Base-by-base conservation (phyloP, 495 filamentous ascomycete genomes). In the Cryomyces minteri region DNA sequence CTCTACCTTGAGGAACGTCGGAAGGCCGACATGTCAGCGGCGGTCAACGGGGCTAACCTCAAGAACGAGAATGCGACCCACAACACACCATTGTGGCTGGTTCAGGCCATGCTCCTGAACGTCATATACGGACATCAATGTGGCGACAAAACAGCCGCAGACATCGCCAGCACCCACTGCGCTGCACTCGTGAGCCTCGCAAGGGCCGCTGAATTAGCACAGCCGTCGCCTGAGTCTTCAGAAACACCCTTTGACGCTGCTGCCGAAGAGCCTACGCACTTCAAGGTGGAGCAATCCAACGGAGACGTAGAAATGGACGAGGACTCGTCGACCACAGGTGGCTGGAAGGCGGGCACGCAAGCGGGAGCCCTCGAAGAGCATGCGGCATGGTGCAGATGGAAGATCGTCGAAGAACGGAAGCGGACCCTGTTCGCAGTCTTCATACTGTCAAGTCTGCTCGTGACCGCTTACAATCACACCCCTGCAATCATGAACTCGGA, bases 51-150 rank as follows among this genome's bases (percentile, higher is more conserved):
- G 29, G 51, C 61, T 4, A 72, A 72, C 52, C 18, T 25, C 18
- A 60, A 72, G 25, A 69, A 72, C 46, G 82, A 88, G 47, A 73
- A 72, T 51, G 70, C 78, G 2, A 68, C 79, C 39, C 81, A 90
- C 51, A 75, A 77, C 34, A 94, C 86, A 9, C 90, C 90, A 2
- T 69, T 95, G 42, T 95, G 90, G 90, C 71, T 98, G 30, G 85
- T 98, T n/a, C 90, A 98, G 56, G 88, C 90, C 1, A 95, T 98
- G 90, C 71, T 98, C 31, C 70, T 98, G 37, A 95, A 94, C 62
- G 83, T 96, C 32, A 81, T 96, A 8, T 98, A 94, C 53, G 92
- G 92, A 7, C 84, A 96, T 53, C 87, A 93, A 51, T 94, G 84
- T 58, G 92, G 84, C 29, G 88, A 98, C 56, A 90, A 88, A 63